Percentiles rank a stretch among this genome's conserved stretches.
Evolutionary conservation across 2,329 filamentous ascomycete species (phyloP).

Genomic region (Trichophyton schoenleinii): DNA sequence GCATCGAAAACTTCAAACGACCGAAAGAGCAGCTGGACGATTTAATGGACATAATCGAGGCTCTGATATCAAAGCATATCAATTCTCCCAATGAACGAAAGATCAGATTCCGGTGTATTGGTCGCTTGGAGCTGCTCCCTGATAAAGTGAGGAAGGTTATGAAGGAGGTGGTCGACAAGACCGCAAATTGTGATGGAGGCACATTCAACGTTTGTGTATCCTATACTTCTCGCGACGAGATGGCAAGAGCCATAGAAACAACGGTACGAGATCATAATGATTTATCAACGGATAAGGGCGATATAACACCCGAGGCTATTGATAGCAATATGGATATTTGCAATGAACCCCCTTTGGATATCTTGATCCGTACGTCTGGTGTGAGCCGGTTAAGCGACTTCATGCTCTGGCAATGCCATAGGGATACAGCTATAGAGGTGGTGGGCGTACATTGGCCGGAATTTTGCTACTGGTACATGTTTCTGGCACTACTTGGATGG

Average conservation of each 20-base stretch:
- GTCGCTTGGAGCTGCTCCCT: not conserved
- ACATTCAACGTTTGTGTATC: not conserved
- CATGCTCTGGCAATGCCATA: slow-evolving; percentile 10
- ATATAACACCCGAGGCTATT: not conserved
- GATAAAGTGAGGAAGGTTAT: not conserved
- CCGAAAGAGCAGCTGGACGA: slow-evolving; percentile 8
- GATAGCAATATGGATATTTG: slow-evolving; percentile 2
- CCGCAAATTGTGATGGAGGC: not conserved
- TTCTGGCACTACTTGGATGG: not conserved
- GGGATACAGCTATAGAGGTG: not conserved
- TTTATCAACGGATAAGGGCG: too few species aligned
- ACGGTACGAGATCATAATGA: not conserved
- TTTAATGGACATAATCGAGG: not conserved
- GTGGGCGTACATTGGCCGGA: not conserved
- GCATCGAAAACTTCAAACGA: slow-evolving; percentile 13
- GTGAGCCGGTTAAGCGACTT: slow-evolving; percentile 12
- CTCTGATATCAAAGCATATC: too few species aligned
- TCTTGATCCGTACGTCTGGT: slow-evolving; percentile 12
- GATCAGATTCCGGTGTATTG: not conserved
- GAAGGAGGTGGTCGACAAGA: not conserved
- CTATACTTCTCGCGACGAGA: not conserved
- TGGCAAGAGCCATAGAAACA: not conserved
- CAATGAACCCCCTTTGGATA: slow-evolving; percentile 8
- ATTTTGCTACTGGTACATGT: not conserved
- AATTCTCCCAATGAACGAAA: not conserved